phyloP scores from a whole-genome alignment of 352 stramenopile genomes.

The Globisporangium middletonii region DNA sequence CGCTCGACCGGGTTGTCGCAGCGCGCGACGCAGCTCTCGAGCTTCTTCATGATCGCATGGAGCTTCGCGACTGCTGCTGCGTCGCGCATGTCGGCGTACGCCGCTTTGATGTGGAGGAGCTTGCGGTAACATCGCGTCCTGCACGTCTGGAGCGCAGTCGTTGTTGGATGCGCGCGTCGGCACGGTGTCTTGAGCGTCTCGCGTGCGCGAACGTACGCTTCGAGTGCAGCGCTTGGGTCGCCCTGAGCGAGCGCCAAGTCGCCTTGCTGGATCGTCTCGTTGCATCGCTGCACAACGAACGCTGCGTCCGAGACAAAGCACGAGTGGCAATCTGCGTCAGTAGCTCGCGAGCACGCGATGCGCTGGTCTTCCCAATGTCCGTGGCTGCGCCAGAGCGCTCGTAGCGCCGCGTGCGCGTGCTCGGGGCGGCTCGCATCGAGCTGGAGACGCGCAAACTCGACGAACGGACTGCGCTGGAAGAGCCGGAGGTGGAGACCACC shows the following conservation, averaged over 20 bases:
- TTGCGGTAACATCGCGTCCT: constrained; percentile 43
- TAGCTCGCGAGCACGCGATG: background rate
- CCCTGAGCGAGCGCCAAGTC: constrained; percentile 24
- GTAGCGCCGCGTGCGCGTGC: constrained; percentile 43
- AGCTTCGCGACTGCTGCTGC: constrained; percentile 26
- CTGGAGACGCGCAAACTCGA: constrained; percentile 59
- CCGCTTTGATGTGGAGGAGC: constrained; percentile 27
- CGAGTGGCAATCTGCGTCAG: background rate
- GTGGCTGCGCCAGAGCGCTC: constrained; percentile 20
- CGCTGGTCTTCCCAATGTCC: background rate
- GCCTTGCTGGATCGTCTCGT: constrained; percentile 37
- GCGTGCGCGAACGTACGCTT: constrained; percentile 6
- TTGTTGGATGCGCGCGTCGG: background rate
- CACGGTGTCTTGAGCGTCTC: constrained; percentile 6
- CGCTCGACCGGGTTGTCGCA: constrained; percentile 39
- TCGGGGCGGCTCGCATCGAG: constrained; percentile 35
- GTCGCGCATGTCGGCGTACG: constrained; percentile 16
- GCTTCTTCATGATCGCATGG: constrained; percentile 31
- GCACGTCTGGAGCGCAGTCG: constrained; percentile 8
- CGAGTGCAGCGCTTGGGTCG: constrained; percentile 17
- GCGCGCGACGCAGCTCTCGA: constrained; percentile 32
- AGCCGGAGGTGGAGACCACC: constrained; percentile 43
- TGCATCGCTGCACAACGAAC: constrained; percentile 36
- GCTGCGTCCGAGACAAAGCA: constrained; percentile 20
- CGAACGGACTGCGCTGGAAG: constrained; percentile 55